These are phyloP conservation scores for Trichoderma afroharzianum DNA, from an alignment of 2,329 filamentous ascomycete species.

Conservation along the genomic window DNA sequence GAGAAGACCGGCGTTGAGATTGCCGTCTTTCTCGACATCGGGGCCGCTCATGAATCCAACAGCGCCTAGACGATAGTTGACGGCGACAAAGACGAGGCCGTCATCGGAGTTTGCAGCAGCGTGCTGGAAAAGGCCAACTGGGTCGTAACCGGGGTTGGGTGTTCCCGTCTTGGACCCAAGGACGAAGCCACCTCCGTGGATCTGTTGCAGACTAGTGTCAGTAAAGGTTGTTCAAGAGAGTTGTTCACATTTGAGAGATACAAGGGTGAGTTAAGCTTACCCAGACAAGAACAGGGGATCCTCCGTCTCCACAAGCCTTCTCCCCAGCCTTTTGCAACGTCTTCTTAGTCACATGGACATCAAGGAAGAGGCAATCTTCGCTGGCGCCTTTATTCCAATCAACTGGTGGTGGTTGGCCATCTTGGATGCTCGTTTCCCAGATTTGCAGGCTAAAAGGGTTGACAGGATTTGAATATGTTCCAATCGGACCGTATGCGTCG, in stretches of 20 bases:
- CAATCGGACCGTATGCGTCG: background rate
- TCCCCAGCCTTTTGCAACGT: background rate
- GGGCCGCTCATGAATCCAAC: constrained; percentile 36
- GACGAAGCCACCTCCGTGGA: background rate
- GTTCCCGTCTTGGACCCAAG: background rate
- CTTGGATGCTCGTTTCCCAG: background rate
- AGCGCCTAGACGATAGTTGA: constrained; percentile 25
- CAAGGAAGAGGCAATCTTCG: background rate
- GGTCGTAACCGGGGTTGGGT: background rate
- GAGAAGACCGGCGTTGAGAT: background rate
- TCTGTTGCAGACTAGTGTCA: background rate
- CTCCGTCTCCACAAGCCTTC: background rate
- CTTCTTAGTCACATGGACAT: background rate
- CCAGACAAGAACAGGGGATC: background rate
- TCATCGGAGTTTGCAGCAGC: background rate
- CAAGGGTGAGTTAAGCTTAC: background rate
- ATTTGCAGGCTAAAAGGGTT: background rate
- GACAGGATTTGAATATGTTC: background rate
- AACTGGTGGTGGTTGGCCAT: background rate
- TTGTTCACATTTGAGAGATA: background rate
- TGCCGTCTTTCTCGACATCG: background rate
- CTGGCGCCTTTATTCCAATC: background rate
- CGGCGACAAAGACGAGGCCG: background rate
- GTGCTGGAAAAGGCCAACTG: background rate
- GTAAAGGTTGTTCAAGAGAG: background rate